Base-by-base conservation (phyloP, 2,329 filamentous ascomycete species). In the Exophiala oligosperma region DNA sequence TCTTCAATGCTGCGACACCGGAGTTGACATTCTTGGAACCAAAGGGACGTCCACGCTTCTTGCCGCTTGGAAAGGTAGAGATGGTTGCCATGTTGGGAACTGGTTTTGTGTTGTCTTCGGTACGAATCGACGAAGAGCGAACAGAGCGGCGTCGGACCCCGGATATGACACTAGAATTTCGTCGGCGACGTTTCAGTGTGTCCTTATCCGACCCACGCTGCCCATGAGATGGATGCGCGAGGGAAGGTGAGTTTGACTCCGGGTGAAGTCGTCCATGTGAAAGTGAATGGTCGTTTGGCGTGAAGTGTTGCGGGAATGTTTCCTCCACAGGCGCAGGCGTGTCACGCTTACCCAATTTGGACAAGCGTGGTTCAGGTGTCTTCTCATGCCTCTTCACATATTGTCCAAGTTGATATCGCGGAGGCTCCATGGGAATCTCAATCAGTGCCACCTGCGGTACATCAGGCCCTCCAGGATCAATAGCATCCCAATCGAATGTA, bases 401-500 rank as follows among this genome's bases (percentile, higher is more conserved):
- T n/a, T 60, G 41, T 37, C 61, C 58, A n/a, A 65, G 46, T 53
- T 64, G 56, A 57, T 62, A 54, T 35, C 60, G 57, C 24, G 71
- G 63, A 32, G 59, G 67, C 9, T 58, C 62, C 4, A 56, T 62
- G 24, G 67, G 61, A 21, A 69, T 59, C 49, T 70, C 64, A 41
- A 66, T 67, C 37, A 62, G 59, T 29, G 63, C 62, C 8, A 71
- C 67, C 49, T 67, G 62, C 28, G 68, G 67, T 24, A 66, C 53
- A 24, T 74, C 72, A 37, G 79, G 79, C 6, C 75, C 74, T 38
- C 79, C 81, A 23, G 82, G 82, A 67, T 87, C 85, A 23, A 87
- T 78, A 2, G 85, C 61, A 66, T 86, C 82, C 85, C 85, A 87
- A 54, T 79, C 76, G 49, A 88, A 78, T 0, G 83, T 86, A 32